Evolutionary conservation across 2,329 filamentous ascomycete genomes (phyloP).

Genomic region (Plectosphaerella plurivora): DNA sequence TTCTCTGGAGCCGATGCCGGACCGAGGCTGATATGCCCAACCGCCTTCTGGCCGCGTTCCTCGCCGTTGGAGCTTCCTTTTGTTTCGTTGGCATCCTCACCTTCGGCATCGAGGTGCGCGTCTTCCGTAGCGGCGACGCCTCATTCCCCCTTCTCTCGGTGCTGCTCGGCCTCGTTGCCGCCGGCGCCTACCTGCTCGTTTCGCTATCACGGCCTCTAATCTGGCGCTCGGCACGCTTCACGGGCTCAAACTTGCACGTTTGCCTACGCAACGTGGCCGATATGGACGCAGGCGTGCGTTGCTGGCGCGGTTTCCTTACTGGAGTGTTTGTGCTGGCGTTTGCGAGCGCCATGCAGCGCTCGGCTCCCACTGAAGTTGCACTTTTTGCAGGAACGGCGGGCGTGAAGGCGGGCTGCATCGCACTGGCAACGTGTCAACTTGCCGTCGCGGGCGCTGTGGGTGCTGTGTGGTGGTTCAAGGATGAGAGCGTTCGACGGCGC

Average conservation of each 20-base stretch:
- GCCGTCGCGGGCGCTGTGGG: conserved; percentile 27
- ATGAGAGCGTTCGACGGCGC: conserved; percentile 33
- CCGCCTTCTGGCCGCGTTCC: conserved; percentile 23
- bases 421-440: conserved; percentile 35
- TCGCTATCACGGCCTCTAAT: conserved; percentile 36
- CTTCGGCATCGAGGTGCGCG: conserved; percentile 38
- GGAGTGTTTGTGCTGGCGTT: conserved; percentile 39
- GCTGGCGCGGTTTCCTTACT: conserved; percentile 33
- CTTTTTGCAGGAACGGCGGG: conserved; percentile 18
- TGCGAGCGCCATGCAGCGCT: conserved; percentile 26
- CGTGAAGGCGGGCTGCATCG: conserved; percentile 32
- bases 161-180: conserved; percentile 41
- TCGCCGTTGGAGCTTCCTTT: conserved; percentile 32
- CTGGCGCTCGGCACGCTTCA: conserved; percentile 43
- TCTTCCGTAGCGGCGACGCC: conserved; percentile 24
- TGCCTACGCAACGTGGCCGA: conserved; percentile 41
- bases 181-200: conserved; percentile 34
- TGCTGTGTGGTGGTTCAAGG: conserved; percentile 35
- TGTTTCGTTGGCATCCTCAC: conserved; percentile 36
- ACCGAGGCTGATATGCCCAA: conserved; percentile 12
- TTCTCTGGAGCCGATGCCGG: conserved; percentile 21
- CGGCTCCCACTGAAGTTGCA: conserved; percentile 11
- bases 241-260: conserved; percentile 38
- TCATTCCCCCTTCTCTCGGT: conserved; percentile 38
- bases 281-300: conserved; percentile 38